These are phyloP conservation scores for Vaucheria bursata DNA, from an alignment of 352 stramenopile species.

Conservation along the genomic window DNA sequence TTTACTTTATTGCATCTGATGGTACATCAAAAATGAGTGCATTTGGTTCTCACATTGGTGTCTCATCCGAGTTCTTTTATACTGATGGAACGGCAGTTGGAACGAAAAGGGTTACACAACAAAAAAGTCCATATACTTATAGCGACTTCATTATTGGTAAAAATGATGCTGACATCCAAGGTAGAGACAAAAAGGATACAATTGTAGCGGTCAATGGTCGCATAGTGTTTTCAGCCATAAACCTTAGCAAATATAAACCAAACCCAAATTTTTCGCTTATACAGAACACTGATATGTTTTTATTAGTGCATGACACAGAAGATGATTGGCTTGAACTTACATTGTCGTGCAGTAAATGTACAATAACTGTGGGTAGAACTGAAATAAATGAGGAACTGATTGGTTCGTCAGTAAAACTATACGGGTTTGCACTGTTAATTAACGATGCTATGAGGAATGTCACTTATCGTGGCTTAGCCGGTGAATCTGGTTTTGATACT, in stretches of 20 bases:
- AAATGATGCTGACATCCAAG: constrained; percentile 22
- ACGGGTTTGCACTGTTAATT: constrained; percentile 24
- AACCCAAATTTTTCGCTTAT: not conserved
- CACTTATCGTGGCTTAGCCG: constrained; percentile 26
- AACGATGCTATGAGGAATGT: constrained; percentile 47
- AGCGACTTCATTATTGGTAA: constrained; percentile 48
- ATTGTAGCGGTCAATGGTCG: constrained; percentile 16
- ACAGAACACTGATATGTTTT: not conserved
- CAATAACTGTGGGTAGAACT: constrained; percentile 19
- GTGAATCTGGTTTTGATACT: constrained; percentile 15
- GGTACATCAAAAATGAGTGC: constrained; percentile 2
- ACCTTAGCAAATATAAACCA: too few species aligned
- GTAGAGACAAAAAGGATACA: constrained; percentile 21
- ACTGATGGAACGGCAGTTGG: constrained; percentile 17
- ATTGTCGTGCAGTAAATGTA: constrained; percentile 20
- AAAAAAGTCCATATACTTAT: constrained; percentile 45
- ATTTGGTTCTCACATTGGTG: not conserved
- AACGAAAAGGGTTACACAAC: not conserved
- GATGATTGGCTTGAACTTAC: constrained; percentile 13
- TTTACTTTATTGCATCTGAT: constrained; percentile 50
- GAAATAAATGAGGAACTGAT: too few species aligned
- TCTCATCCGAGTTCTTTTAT: not conserved
- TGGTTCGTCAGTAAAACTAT: constrained; percentile 16
- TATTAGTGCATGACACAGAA: constrained; percentile 40
- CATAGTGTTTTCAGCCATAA: too few species aligned